These are phyloP conservation scores for Fraxinus excelsior DNA, from an alignment of 257 asterid genomes.

Conservation along the genomic window DNA sequence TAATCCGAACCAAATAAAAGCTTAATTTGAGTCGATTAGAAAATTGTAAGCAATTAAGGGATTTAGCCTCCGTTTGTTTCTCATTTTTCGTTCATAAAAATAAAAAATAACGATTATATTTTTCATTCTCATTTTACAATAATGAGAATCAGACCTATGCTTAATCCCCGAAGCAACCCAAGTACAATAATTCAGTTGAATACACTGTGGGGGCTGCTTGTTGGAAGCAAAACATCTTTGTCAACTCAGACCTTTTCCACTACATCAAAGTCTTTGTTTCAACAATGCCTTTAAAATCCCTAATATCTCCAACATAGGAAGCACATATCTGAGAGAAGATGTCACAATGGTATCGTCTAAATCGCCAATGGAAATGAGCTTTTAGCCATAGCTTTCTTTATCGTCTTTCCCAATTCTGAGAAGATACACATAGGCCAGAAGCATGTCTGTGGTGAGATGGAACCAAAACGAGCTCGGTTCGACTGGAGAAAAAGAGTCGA, in stretches of 20 bases:
- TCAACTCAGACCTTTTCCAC: slow-evolving; percentile 28
- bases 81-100: no score
- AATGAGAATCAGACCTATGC: no score
- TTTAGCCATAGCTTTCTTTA: slow-evolving; percentile 14
- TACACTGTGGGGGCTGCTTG: slow-evolving; percentile 32
- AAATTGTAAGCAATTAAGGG: no score
- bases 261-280: not conserved
- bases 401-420: not conserved
- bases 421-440: not conserved
- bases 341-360: slow-evolving; percentile 24
- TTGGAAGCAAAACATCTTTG: slow-evolving; percentile 19
- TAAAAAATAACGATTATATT: no score
- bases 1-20: no score
- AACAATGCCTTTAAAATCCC: not conserved
- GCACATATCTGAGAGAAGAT: slow-evolving; percentile 17
- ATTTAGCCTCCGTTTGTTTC: no score
- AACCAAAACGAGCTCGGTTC: slow-evolving; percentile 19
- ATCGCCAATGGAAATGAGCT: slow-evolving; percentile 15
- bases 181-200: slow-evolving; percentile 33
- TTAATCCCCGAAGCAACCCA: no score
- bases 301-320: slow-evolving; percentile 16
- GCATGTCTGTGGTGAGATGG: slow-evolving; percentile 38
- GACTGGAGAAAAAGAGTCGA: not conserved
- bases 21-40: no score
- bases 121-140: no score